phyloP scores from a whole-genome alignment of 495 filamentous ascomycete genomes.

The Neurospora sp. region DNA sequence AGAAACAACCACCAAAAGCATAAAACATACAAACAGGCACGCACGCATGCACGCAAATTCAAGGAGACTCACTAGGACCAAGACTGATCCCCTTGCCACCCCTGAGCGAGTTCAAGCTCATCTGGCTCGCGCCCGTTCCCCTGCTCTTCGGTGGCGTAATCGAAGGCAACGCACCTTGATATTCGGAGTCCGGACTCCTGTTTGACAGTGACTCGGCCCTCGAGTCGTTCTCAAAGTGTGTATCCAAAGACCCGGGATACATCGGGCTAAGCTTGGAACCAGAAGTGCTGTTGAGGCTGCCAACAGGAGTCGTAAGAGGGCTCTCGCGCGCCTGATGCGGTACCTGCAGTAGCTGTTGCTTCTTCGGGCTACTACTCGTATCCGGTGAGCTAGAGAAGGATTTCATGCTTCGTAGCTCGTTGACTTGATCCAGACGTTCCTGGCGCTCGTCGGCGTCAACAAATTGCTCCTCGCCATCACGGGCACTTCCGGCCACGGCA shows the following conservation, averaged over 20 bases:
- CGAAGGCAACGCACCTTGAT: not conserved
- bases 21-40: not conserved
- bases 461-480: slow-evolving; percentile 3
- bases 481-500: slow-evolving; percentile 13
- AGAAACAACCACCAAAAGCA: not conserved
- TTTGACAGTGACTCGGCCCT: not conserved
- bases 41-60: not conserved
- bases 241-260: not conserved
- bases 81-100: slow-evolving; percentile 25
- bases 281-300: not conserved
- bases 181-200: not conserved
- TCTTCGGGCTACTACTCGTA: not conserved
- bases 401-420: not conserved
- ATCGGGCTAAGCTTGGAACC: not conserved
- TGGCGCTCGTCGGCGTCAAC: not conserved
- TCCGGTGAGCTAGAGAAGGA: not conserved
- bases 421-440: not conserved
- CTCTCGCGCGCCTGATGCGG: slow-evolving; percentile 4
- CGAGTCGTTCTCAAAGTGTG: not conserved
- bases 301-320: not conserved
- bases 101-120: slow-evolving; percentile 19
- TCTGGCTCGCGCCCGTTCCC: slow-evolving; percentile 10
- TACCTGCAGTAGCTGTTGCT: not conserved
- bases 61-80: slow-evolving; percentile 16
- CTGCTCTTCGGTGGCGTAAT: slow-evolving; percentile 5